Evolutionary conservation across 768 basidiomycete species (phyloP).

Genomic region (Rhizopogon roseolus): DNA sequence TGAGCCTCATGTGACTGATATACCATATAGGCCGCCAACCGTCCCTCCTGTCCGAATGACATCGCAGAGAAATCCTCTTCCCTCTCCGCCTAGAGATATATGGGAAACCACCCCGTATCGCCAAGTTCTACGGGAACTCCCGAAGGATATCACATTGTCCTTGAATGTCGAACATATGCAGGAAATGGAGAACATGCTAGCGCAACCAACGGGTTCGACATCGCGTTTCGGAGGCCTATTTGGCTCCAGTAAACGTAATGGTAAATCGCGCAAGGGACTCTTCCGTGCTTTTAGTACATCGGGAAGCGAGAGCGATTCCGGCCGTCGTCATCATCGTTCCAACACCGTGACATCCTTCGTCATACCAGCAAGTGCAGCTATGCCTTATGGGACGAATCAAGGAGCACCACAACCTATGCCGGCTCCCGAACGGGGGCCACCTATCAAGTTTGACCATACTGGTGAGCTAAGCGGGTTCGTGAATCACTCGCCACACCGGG

Average conservation of each 20-base stretch:
- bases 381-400: slow-evolving; percentile 2
- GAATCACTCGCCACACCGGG: slow-evolving; percentile 61
- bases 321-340: slow-evolving; percentile 13
- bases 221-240: slow-evolving; percentile 17
- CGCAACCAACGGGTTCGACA: slow-evolving; percentile 16
- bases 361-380: slow-evolving; percentile 8
- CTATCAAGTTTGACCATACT: slow-evolving; percentile 39
- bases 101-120: slow-evolving; percentile 57
- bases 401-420: slow-evolving; percentile 12
- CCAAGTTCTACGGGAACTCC: slow-evolving; percentile 44
- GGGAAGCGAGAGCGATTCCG: slow-evolving; percentile 11
- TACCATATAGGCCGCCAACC: slow-evolving; percentile 5
- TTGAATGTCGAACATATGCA: slow-evolving; percentile 7
- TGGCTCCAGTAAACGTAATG: slow-evolving; percentile 28
- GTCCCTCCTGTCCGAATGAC: slow-evolving; percentile 6
- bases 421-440: slow-evolving; percentile 12
- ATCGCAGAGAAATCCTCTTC: slow-evolving; percentile 50
- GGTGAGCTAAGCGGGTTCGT: slow-evolving; percentile 45
- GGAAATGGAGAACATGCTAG: slow-evolving; percentile 6
- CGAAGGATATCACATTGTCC: slow-evolving; percentile 31
- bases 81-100: slow-evolving; percentile 55
- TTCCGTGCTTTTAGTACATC: slow-evolving; percentile 40
- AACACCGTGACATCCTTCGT: slow-evolving; percentile 19
- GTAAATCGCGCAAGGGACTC: slow-evolving; percentile 33
- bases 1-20: not conserved